These are phyloP conservation scores for Coemansia sp. DNA, from an alignment of 371 early-diverging fungal genomes.

Conservation along the genomic window DNA sequence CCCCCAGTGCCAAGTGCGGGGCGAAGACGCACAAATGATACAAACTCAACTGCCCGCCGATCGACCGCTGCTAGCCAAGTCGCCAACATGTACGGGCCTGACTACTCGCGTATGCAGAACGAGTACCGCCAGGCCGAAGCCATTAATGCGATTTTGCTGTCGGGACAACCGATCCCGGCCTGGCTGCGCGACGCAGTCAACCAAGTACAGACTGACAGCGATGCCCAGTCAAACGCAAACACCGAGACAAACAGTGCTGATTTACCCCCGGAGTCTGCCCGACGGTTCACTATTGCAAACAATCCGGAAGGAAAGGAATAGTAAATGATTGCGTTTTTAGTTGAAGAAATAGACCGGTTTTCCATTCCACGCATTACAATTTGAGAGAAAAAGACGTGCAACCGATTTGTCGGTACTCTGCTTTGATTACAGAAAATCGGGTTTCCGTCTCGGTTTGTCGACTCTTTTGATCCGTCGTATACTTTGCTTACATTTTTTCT, in stretches of 20 bases:
- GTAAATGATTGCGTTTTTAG: background rate
- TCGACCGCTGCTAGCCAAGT: conserved; percentile 12
- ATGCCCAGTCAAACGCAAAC: background rate
- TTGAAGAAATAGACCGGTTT: background rate
- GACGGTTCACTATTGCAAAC: conserved; percentile 5
- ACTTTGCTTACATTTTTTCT: too few relatives aligned
- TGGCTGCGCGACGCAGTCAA: conserved; percentile 47
- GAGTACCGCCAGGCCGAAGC: conserved; percentile 50
- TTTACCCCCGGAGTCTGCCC: background rate
- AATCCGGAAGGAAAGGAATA: background rate
- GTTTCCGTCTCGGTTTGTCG: too few relatives aligned
- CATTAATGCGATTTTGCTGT: conserved; percentile 46
- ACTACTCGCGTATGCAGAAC: conserved; percentile 31
- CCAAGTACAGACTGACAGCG: conserved; percentile 17
- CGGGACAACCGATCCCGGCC: conserved; percentile 45
- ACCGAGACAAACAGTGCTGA: background rate
- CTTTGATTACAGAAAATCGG: too few relatives aligned
- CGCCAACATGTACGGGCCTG: conserved; percentile 31
- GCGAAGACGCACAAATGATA: conserved; percentile 18
- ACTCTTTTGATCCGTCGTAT: too few relatives aligned
- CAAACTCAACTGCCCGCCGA: conserved; percentile 2
- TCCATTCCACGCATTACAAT: background rate
- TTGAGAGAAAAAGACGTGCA: background rate
- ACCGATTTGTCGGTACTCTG: background rate
- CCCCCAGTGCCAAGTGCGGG: background rate